phyloP scores from a whole-genome alignment of 768 basidiomycete genomes.

The Goffeauzyma gilvescens region DNA sequence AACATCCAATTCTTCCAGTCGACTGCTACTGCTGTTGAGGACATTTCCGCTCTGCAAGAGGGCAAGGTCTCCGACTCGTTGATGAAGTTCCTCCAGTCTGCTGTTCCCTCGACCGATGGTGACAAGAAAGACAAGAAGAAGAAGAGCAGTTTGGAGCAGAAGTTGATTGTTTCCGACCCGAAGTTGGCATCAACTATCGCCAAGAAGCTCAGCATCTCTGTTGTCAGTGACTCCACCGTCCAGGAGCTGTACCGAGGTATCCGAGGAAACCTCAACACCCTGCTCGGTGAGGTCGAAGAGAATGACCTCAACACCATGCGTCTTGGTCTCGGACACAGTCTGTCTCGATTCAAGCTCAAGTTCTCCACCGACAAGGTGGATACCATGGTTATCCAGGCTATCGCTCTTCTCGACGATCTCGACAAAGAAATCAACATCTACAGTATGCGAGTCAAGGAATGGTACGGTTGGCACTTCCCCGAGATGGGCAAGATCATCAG shows the following conservation, averaged over 20 bases:
- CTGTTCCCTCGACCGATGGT: constrained; percentile 17
- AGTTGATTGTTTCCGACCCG: constrained; percentile 62
- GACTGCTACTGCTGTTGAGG: constrained; percentile 90
- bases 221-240: constrained; percentile 42
- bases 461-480: constrained; percentile 99
- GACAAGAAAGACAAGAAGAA: constrained; percentile 58
- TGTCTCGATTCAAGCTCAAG: constrained; percentile 96
- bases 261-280: constrained; percentile 60
- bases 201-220: constrained; percentile 84
- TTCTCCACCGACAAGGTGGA: constrained; percentile 99
- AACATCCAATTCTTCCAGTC: constrained; percentile 91
- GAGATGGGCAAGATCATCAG: constrained; percentile 97
- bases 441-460: constrained; percentile 99
- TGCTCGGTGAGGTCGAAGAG: constrained; percentile 52
- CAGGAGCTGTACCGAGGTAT: constrained; percentile 90
- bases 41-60: constrained; percentile 75
- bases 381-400: constrained; percentile 98
- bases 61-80: constrained; percentile 83
- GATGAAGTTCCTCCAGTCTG: constrained; percentile 63
- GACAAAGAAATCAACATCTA: constrained; percentile 99
- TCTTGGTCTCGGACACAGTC: constrained; percentile 85
- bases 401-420: constrained; percentile 87
- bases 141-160: constrained; percentile 39
- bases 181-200: constrained; percentile 73
- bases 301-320: constrained; percentile 88